Base-by-base conservation (phyloP, 306 rosid species). In the Acacia confusa region DNA sequence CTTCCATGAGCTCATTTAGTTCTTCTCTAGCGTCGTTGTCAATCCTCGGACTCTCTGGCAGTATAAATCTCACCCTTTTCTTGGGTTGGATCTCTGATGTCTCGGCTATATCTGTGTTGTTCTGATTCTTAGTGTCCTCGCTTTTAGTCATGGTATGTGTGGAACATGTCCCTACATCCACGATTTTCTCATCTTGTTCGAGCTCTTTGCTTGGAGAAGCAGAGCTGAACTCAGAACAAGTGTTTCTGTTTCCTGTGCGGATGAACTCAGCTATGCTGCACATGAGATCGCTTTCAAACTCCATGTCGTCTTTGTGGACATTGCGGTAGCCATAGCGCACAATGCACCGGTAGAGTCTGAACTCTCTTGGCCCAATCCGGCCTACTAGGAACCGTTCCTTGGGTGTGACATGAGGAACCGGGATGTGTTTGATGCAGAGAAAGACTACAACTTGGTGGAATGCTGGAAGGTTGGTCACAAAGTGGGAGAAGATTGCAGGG, bases 391-490 rank as follows among this genome's bases (percentile, higher is more conserved):
- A 95, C 79, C 99, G 88, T 79, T 93, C 98, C 70, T 88, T 87
- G 0, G 97, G 94, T 78, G 77, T 84, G 22, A 95, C 97, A 28
- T 84, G 96, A 12, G 99, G 98, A 52, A 95, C 88, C 0, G 95
- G 97, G 57, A 95, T 96, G 4, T 90, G 89, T 74, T 95, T 95
- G 88, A 95, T 92, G 89, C 99, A 95, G 87, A 95, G 95, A 78
- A 95, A 95, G 75, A 95, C 92, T 63, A 95, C 88, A 82, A 95
- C 92, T 77, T 90, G 94, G 86, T 95, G 99, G 86, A 93, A 95
- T 78, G 99, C 99, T 24, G 98, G 97, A 55, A 95, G 91, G 82
- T 95, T 95, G 86, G 99, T 92, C 71, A 95, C 91, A 67, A 95
- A 95, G 83, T 95, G 99, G 40, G 97, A 90, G 87, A 95, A 95